Conservation (phyloP, 768 basidiomycete species). For the Chalciporus sphaerocephalus region DNA sequence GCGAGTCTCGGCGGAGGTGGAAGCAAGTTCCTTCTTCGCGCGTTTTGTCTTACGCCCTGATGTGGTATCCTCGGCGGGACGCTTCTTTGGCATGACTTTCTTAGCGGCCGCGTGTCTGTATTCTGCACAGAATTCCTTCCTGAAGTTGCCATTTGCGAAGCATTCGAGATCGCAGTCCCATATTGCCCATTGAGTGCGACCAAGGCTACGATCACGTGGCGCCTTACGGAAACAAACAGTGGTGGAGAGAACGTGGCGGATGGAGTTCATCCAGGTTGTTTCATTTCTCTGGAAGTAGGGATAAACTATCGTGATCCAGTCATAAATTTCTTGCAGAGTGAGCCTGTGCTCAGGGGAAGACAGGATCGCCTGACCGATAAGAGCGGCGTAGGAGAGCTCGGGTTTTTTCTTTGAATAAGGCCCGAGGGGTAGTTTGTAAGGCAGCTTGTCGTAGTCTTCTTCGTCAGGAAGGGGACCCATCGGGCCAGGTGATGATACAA, state of each 20-base stretch:
- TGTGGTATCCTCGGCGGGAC: conserved; percentile 34
- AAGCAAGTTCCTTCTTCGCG: conserved; percentile 35
- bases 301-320: conserved; percentile 91
- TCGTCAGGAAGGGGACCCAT: conserved; percentile 63
- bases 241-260: conserved; percentile 93
- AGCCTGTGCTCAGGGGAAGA: conserved; percentile 80
- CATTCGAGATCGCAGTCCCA: conserved; percentile 78
- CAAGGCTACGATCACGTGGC: conserved; percentile 68
- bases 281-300: conserved; percentile 92
- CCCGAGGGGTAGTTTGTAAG: conserved; percentile 77
- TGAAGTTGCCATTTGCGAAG: conserved; percentile 80
- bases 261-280: conserved; percentile 96
- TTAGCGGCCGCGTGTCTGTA: conserved; percentile 30
- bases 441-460: conserved; percentile 61
- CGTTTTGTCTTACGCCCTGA: conserved; percentile 46
- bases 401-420: conserved; percentile 81
- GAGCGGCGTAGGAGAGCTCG: conserved; percentile 86
- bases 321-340: conserved; percentile 93
- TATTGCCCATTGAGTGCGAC: conserved; percentile 86
- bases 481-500: conserved; percentile 83
- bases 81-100: conserved; percentile 35
- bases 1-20: conserved; percentile 19
- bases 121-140: conserved; percentile 51
- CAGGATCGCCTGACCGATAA: conserved; percentile 92
- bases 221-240: conserved; percentile 89